phyloP scores from a whole-genome alignment of 169 alveolate species.

The Ichthyophthirius multifiliis region DNA sequence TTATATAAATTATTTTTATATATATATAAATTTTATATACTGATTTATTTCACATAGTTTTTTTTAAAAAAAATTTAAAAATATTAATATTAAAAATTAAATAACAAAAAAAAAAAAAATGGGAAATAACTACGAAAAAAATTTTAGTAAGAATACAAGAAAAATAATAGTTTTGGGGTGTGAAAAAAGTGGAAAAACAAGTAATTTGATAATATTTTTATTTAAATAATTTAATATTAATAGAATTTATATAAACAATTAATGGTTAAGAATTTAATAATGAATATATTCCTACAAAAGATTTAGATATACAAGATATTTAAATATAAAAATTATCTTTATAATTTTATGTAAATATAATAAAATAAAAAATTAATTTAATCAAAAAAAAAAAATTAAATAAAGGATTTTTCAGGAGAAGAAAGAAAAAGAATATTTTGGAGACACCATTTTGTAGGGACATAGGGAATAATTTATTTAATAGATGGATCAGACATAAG shows the following conservation, averaged over 20 bases:
- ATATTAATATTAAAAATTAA: not conserved
- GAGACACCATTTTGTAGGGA: conserved; percentile 1
- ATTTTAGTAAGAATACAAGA: not conserved
- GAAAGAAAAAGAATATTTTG: conserved; percentile 8
- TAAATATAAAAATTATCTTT: not conserved
- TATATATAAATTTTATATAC: too few species aligned
- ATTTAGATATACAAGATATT: not conserved
- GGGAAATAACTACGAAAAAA: conserved; percentile 6
- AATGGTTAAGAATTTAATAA: not conserved
- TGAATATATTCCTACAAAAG: not conserved
- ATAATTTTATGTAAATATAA: not conserved
- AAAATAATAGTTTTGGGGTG: not conserved
- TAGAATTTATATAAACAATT: not conserved
- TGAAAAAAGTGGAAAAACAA: not conserved
- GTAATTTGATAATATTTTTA: not conserved
- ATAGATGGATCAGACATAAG: not conserved
- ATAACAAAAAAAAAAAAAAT: not conserved
- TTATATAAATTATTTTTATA: too few species aligned
- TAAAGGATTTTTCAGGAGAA: not conserved
- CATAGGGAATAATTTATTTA: not conserved
- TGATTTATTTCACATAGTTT: too few species aligned
- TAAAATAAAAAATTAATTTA: not conserved
- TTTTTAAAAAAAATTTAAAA: not conserved
- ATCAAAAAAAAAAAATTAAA: not conserved
- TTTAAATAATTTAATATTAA: too few species aligned